Evolutionary conservation across 441 rosid species (phyloP).

Genomic region (Mallotus repandus): DNA sequence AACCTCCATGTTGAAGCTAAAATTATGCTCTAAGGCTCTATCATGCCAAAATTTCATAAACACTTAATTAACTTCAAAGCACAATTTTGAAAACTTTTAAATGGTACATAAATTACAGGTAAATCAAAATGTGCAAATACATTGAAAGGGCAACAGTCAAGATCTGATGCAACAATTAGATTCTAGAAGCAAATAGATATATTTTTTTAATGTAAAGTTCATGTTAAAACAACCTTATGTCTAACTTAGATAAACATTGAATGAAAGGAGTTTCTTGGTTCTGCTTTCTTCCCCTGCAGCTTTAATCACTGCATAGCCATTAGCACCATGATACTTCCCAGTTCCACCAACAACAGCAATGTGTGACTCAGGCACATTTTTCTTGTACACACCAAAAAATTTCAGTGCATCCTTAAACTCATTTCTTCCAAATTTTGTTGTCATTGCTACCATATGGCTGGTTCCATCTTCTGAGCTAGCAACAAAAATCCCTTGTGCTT

Average conservation of each 20-base stretch:
- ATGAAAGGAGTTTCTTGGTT: conserved; percentile 26
- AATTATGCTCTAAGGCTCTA: too few species aligned
- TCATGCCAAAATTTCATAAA: too few species aligned
- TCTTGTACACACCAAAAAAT: conserved; percentile 43
- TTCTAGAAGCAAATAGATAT: too few species aligned
- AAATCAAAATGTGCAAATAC: too few species aligned
- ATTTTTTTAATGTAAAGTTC: too few species aligned
- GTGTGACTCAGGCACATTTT: conserved; percentile 42
- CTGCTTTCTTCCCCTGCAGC: conserved; percentile 16
- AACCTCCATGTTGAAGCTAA: too few species aligned
- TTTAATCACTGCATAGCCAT: conserved; percentile 54
- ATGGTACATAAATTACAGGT: too few species aligned
- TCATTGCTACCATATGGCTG: conserved; percentile 55
- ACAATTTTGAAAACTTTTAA: too few species aligned
- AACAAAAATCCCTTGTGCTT: conserved; percentile 50
- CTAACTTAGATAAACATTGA: conserved; percentile 41
- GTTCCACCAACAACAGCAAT: conserved; percentile 54
- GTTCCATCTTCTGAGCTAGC: conserved; percentile 43
- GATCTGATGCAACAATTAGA: too few species aligned
- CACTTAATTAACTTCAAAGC: too few species aligned
- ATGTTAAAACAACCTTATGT: background rate
- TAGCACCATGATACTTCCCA: conserved; percentile 46
- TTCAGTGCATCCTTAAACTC: conserved; percentile 37
- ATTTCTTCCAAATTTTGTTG: conserved; percentile 23
- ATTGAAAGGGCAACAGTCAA: too few species aligned